A percentile compares a stretch with the other conserved stretches of the same genome.
These are phyloP conservation scores for Coemansia sp. DNA, from an alignment of 192 early-diverging fungal genomes.

Conservation along the genomic window DNA sequence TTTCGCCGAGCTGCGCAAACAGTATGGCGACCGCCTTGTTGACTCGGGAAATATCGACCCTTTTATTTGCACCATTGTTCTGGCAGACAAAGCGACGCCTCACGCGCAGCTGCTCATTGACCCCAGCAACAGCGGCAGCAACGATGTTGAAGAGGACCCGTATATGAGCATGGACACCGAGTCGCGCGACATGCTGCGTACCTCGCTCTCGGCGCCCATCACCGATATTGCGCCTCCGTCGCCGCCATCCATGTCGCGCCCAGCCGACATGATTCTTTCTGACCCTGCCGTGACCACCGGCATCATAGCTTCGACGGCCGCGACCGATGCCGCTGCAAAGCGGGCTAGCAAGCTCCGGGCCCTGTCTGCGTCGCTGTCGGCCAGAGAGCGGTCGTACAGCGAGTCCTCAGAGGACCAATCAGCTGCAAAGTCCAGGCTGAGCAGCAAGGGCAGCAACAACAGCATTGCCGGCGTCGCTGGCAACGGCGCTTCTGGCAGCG, in stretches of 20 bases:
- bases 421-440: not conserved
- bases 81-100: constrained; percentile 30
- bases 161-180: constrained; percentile 23
- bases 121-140: constrained; percentile 1
- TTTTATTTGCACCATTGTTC: constrained; percentile 22
- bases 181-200: constrained; percentile 36
- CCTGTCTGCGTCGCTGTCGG: constrained; percentile 7
- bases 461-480: not conserved
- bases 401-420: not conserved
- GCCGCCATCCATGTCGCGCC: not conserved
- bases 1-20: constrained; percentile 26
- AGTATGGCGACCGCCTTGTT: constrained; percentile 1
- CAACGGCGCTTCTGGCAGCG: not conserved
- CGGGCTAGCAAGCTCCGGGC: constrained; percentile 8
- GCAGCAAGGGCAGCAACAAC: not conserved
- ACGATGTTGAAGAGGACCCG: constrained; percentile 31
- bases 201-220: constrained; percentile 35
- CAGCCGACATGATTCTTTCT: not conserved
- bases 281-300: constrained; percentile 1
- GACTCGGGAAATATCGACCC: constrained; percentile 21
- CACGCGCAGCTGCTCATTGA: constrained; percentile 17
- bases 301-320: not conserved
- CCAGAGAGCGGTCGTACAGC: constrained; percentile 2
- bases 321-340: constrained; percentile 2
- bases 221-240: constrained; percentile 14